Conservation (phyloP, 371 early-diverging fungal species). For the Actinomortierella wolfii region DNA sequence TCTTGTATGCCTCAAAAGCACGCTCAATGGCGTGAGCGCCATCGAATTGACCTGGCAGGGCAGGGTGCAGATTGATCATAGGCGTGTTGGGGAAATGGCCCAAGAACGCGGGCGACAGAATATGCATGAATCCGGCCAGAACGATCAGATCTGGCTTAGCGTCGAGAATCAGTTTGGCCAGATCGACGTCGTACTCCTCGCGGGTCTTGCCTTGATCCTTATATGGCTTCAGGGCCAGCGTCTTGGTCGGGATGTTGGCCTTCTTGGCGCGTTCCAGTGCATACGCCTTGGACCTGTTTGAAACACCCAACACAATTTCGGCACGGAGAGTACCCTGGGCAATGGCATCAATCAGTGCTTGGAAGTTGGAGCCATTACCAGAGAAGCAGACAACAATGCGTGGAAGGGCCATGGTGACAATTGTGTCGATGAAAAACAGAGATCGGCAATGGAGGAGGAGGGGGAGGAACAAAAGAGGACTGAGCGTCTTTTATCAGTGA, state of each 20-base stretch:
- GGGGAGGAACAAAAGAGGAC: too few relatives aligned
- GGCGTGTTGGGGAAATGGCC: slow-evolving; percentile 64
- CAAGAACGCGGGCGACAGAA: slow-evolving; percentile 86
- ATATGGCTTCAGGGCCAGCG: slow-evolving; percentile 79
- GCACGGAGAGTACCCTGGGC: slow-evolving; percentile 57
- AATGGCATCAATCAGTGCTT: slow-evolving; percentile 92
- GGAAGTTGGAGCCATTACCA: slow-evolving; percentile 94
- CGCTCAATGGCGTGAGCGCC: slow-evolving; percentile 95
- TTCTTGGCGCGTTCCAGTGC: slow-evolving; percentile 83
- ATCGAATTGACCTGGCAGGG: slow-evolving; percentile 93
- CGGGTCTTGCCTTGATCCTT: slow-evolving; percentile 81
- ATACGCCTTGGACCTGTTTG: slow-evolving; percentile 80
- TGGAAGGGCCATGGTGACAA: slow-evolving; percentile 21
- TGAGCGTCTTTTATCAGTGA: too few relatives aligned
- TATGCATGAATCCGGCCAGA: slow-evolving; percentile 98
- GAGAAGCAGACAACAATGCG: slow-evolving; percentile 91
- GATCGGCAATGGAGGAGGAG: too few relatives aligned
- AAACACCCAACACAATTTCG: slow-evolving; percentile 71
- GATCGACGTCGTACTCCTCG: slow-evolving; percentile 84
- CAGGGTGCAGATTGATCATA: slow-evolving; percentile 96
- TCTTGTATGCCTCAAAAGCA: slow-evolving; percentile 82
- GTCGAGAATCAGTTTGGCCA: slow-evolving; percentile 72
- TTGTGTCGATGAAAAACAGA: too few relatives aligned
- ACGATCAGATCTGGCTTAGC: slow-evolving; percentile 80
- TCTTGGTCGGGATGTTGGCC: slow-evolving; percentile 83